Conservation (phyloP, 129 eudicot genomes). For the Flaveria sonorensis region DNA sequence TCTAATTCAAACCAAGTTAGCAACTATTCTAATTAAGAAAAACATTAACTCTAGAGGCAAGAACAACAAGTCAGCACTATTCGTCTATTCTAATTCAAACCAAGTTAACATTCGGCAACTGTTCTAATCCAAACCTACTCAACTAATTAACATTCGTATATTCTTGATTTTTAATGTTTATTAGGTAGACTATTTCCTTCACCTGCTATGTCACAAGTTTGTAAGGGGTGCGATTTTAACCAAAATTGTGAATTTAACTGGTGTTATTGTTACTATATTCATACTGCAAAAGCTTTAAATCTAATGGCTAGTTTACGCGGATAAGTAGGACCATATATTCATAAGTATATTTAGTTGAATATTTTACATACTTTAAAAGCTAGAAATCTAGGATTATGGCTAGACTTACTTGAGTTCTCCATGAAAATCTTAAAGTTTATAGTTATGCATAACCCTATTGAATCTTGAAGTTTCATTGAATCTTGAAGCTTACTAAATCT, state of each 20-base stretch:
- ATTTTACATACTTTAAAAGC: not conserved
- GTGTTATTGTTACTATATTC: not conserved
- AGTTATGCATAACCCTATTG: not conserved
- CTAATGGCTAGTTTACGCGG: not conserved
- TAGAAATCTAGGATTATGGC: not conserved
- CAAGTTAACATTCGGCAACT: no score
- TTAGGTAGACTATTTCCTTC: not conserved
- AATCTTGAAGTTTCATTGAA: not conserved
- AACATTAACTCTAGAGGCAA: no score
- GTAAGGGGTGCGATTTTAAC: not conserved
- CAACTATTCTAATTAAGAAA: no score
- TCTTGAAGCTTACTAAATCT: no score
- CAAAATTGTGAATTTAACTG: not conserved
- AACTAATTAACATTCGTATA: no score
- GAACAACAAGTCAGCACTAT: no score
- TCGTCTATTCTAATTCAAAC: no score
- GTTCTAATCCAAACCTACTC: no score
- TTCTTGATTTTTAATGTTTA: not conserved
- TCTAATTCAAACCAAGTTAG: no score
- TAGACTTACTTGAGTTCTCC: not conserved
- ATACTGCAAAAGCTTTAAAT: not conserved
- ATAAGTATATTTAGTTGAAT: not conserved
- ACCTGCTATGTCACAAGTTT: not conserved
- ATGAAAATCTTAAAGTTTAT: not conserved
- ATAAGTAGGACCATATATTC: not conserved